Percentiles rank a stretch among this genome's conserved stretches.
phyloP scores from a whole-genome alignment of 352 stramenopile genomes.

The Globisporangium acanthophoron region DNA sequence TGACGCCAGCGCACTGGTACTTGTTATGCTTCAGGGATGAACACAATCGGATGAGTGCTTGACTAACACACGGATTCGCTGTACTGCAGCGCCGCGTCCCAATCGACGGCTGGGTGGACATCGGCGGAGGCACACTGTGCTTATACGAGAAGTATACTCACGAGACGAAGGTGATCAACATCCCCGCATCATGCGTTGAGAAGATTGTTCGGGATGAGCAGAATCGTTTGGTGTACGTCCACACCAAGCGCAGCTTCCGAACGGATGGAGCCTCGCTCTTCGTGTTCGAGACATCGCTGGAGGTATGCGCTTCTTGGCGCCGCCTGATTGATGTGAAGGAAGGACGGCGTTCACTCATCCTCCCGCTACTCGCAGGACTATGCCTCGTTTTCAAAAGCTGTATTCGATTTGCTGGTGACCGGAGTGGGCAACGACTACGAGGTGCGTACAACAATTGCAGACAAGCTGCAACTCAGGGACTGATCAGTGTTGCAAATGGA shows the following conservation, averaged over 20 bases:
- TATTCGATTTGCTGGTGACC: not conserved
- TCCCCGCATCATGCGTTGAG: constrained; percentile 44
- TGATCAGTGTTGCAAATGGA: not conserved
- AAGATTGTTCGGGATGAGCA: constrained; percentile 29
- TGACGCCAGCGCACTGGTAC: constrained; percentile 19
- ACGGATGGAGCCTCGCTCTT: constrained; percentile 9
- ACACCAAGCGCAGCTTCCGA: constrained; percentile 11
- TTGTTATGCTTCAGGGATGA: not conserved
- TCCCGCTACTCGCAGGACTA: not conserved
- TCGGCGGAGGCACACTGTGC: constrained; percentile 33
- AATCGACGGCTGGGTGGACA: constrained; percentile 51
- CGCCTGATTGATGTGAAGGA: too few species aligned
- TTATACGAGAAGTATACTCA: constrained; percentile 42
- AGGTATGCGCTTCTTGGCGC: not conserved
- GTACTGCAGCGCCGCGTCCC: constrained; percentile 24
- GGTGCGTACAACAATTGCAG: not conserved
- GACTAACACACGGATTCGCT: not conserved
- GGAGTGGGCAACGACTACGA: not conserved
- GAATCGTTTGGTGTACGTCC: constrained; percentile 17
- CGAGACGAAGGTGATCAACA: constrained; percentile 45
- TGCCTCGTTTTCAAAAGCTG: not conserved
- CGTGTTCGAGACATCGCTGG: constrained; percentile 7
- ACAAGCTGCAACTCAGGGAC: not conserved
- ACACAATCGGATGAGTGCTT: not conserved
- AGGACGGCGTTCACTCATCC: not conserved